Base-by-base conservation (phyloP, 2,329 filamentous ascomycete genomes). In the Ophiostoma tasmaniense region DNA sequence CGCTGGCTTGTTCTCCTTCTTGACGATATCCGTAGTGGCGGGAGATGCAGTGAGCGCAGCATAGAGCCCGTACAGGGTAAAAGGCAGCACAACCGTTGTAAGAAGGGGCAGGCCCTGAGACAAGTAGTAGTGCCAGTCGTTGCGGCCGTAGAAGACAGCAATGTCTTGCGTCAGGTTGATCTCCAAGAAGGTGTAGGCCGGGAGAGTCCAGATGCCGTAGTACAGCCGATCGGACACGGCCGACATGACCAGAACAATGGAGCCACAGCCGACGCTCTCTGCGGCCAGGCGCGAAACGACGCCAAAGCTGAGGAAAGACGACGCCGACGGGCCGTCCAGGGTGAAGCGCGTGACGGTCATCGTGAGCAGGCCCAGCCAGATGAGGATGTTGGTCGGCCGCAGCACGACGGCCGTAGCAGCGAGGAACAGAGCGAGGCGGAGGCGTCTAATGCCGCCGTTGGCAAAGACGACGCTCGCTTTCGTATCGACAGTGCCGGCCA, bases 111-210 rank as follows among this genome's bases (percentile, higher is more conserved):
- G 83, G 4, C 93, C 95, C 79, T 99, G 93, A 0, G 91, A 90
- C 37, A 96, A 79, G 77, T 97, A 99, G 80, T 98, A 99, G 78
- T 97, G 93, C 84, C 90, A 90, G 71, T 92, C 88, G 78, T 96
- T 98, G 65, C 82, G 86, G 28, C 95, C 95, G 76, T 99, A 99
- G 79, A 98, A 98, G 65, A 94, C 87, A 33, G 95, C 92, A 6
- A 99, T 84, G 8, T 90, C 91, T 77, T 96, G 90, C 25, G 89
- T 87, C 68, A 99, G 84, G 79, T 99, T 99, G 82, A 97, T 94
- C 76, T 94, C 87, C 70, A 98, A 84, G 80, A 93, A 98, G 69
- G 90, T 89, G 72, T 94, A 85, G 0, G 93, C 90, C 4, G 95
- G 95, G 69, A 99, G 91, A 0, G 92, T 92, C 92, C 92, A 97